phyloP scores from a whole-genome alignment of 495 filamentous ascomycete genomes.

The Tuber brumale region DNA sequence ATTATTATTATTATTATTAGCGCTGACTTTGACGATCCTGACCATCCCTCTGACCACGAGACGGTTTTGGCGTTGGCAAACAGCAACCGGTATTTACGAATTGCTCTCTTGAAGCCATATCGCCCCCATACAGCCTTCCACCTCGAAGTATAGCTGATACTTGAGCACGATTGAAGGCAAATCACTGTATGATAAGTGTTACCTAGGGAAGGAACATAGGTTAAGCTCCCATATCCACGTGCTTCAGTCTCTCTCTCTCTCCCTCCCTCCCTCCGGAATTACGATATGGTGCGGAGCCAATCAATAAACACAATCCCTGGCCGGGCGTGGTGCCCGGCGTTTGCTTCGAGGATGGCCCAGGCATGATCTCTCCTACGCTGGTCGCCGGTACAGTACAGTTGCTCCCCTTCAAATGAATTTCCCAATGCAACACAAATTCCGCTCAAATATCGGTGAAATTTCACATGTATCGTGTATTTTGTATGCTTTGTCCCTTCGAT shows the following conservation, averaged over 20 bases:
- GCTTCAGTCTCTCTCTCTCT: background rate
- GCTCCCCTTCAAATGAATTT: too few species aligned
- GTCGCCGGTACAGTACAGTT: too few species aligned
- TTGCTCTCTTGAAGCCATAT: background rate
- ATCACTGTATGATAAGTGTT: too few species aligned
- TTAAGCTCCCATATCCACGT: background rate
- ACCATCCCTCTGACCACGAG: background rate
- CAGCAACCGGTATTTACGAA: background rate
- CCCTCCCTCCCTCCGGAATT: too few species aligned
- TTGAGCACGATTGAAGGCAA: background rate
- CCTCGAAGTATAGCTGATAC: background rate
- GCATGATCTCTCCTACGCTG: background rate
- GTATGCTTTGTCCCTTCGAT: too few species aligned
- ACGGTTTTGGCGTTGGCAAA: too few species aligned
- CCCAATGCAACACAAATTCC: too few species aligned
- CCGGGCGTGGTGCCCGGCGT: background rate
- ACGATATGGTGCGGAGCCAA: background rate
- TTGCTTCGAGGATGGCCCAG: background rate
- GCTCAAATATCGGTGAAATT: too few species aligned
- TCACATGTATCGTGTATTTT: too few species aligned
- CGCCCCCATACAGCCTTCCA: background rate
- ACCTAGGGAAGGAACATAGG: background rate
- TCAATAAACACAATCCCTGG: background rate
- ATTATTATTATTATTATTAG: background rate
- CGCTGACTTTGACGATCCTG: too few species aligned